Base-by-base conservation (phyloP, 805 yeast species). In the Candida coquimbonensis region DNA sequence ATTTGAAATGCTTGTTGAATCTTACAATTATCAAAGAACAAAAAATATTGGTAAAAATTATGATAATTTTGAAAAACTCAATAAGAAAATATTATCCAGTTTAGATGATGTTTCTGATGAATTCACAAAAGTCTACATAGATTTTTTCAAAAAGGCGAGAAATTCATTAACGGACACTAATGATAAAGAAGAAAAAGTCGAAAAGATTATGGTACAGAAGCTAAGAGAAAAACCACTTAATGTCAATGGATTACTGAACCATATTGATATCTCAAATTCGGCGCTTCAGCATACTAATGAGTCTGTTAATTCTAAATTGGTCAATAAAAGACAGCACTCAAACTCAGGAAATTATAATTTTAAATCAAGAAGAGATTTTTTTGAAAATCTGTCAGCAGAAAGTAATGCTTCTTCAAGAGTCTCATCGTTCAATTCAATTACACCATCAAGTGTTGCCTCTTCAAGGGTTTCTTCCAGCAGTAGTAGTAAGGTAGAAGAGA, bases 21-120 rank as follows among this genome's bases (percentile, higher is more conserved):
- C 55, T 7, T 54, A 49, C 21, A 48, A 48, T 13, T 53, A 50
- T 38, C 56, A 48, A 21, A 35, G 38, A n/a, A 12, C 29, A 26
- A 43, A 17, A 17, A 27, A 26, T 7, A 26, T 17, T 16, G 29
- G 9, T n/a, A 33, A 33, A 14, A 31, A 31, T n/a, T n/a, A 34
- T n/a, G 34, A 34, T 4, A 19, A 17, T 7, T 25, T 17, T 3
- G 31, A 44, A n/a, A 29, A 25, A 9, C 19, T 36, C 7, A 32
- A 36, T 19, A 34, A 36, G 13, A 17, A 34, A 16, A 34, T 40
- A 7, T 9, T 32, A 4, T 12, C 17, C 5, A 25, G 24, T 36
- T 27, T 33, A 12, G 32, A 13, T 9, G 45, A 47, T 14, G 32
- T 47, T 21, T 24, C 42, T 16, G 46, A 46, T 36, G 49, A 50